phyloP scores from a whole-genome alignment of 2,329 filamentous ascomycete genomes.

The Iodosphaeria phyllophila region DNA sequence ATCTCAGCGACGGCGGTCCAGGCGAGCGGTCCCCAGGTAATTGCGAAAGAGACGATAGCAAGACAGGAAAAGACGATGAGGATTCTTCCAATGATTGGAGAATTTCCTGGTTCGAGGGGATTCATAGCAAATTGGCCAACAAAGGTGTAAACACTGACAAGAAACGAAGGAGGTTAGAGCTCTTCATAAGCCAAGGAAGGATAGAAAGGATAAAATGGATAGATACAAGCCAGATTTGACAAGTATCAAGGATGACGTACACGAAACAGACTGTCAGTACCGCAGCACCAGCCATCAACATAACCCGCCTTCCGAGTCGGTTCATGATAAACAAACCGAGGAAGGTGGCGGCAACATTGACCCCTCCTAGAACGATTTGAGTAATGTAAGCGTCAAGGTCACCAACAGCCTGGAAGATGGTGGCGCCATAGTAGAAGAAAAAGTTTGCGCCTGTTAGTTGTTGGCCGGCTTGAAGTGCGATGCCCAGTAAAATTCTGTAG shows the following conservation, averaged over 20 bases:
- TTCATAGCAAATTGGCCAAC: constrained; percentile 27
- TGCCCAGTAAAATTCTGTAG: constrained; percentile 43
- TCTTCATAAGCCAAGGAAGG: background rate
- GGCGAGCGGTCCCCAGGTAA: constrained; percentile 50
- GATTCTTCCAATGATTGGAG: constrained; percentile 30
- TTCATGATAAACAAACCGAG: constrained; percentile 46
- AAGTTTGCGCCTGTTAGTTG: constrained; percentile 52
- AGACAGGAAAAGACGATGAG: constrained; percentile 53
- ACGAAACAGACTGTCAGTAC: constrained; percentile 39
- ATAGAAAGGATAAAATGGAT: too few relatives aligned
- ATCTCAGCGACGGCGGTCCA: constrained; percentile 49
- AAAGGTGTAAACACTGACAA: constrained; percentile 26
- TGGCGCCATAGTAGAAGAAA: constrained; percentile 49
- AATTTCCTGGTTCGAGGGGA: constrained; percentile 20
- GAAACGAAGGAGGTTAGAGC: too few relatives aligned
- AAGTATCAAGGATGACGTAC: constrained; percentile 14
- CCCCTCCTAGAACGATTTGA: constrained; percentile 46
- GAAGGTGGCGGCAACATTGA: constrained; percentile 50
- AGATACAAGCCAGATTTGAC: too few relatives aligned
- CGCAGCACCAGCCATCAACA: constrained; percentile 41
- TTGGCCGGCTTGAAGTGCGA: constrained; percentile 44
- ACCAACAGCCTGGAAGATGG: constrained; percentile 47
- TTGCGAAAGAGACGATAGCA: constrained; percentile 48
- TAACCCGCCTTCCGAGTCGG: constrained; percentile 42
- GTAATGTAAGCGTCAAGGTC: constrained; percentile 46